Evolutionary conservation across 2,329 filamentous ascomycete genomes (phyloP).

Genomic region (Exophiala bonariae): DNA sequence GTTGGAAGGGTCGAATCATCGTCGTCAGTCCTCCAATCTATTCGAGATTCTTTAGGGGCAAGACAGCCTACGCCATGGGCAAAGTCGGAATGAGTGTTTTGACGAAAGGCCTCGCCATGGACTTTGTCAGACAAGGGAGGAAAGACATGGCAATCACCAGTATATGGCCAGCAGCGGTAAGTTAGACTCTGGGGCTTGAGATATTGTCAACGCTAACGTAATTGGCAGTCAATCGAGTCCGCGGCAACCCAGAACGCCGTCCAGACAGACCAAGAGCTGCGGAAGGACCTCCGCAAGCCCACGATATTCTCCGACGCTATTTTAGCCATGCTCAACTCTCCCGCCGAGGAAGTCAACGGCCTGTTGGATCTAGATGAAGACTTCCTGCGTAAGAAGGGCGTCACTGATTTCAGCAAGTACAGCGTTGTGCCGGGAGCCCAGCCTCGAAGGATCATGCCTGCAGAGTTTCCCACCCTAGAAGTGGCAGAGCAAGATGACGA

Average conservation of each 20-base stretch:
- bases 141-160: constrained; percentile 73
- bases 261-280: constrained; percentile 44
- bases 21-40: constrained; percentile 85
- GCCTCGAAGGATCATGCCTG: constrained; percentile 78
- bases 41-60: constrained; percentile 79
- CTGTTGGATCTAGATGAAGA: constrained; percentile 76
- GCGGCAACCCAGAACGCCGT: constrained; percentile 64
- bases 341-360: constrained; percentile 66
- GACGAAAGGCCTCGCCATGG: constrained; percentile 80
- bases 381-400: constrained; percentile 66
- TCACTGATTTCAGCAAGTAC: constrained; percentile 73
- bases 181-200: too few relatives aligned
- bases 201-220: too few relatives aligned
- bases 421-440: constrained; percentile 62
- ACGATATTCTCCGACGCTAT: constrained; percentile 80
- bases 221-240: constrained; percentile 70
- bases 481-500: constrained; percentile 81
- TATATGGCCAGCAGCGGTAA: constrained; percentile 76
- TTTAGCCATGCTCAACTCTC: constrained; percentile 66
- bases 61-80: constrained; percentile 76
- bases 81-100: constrained; percentile 75
- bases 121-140: constrained; percentile 67
- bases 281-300: constrained; percentile 64
- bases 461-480: constrained; percentile 64
- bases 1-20: constrained; percentile 64